Percentiles rank a stretch among this genome's conserved stretches.
phyloP scores from a whole-genome alignment of 306 rosid species.

The Malus fusca region DNA sequence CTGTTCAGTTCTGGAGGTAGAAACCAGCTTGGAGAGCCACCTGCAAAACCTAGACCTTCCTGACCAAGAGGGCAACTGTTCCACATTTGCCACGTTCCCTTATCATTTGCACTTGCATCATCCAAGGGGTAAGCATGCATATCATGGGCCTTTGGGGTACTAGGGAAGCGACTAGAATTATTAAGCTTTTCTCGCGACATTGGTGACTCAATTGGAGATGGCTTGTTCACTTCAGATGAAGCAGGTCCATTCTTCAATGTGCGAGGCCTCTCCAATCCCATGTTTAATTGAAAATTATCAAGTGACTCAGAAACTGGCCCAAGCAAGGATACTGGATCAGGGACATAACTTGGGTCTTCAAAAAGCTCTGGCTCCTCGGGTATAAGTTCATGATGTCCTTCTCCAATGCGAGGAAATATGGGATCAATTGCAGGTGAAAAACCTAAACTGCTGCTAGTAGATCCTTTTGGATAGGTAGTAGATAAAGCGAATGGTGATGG shows the following conservation, averaged over 20 bases:
- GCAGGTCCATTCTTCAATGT: constrained; percentile 46
- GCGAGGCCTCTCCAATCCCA: constrained; percentile 50
- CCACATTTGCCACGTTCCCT: constrained; percentile 99
- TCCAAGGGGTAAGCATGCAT: constrained; percentile 41
- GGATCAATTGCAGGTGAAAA: constrained; percentile 81
- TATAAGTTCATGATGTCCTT: constrained; percentile 44
- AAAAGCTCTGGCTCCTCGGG: constrained; percentile 80
- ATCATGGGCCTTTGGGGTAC: constrained; percentile 41
- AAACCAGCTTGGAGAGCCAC: constrained; percentile 85
- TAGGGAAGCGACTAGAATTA: constrained; percentile 44
- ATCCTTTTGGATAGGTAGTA: constrained; percentile 42
- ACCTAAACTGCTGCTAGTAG: constrained; percentile 63
- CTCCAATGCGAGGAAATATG: constrained; percentile 51
- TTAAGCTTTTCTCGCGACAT: constrained; percentile 76
- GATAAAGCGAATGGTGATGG: constrained; percentile 76
- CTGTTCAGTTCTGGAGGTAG: constrained; percentile 51
- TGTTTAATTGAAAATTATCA: constrained; percentile 76
- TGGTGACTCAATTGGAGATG: constrained; percentile 91
- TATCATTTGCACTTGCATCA: constrained; percentile 48
- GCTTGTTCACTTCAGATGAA: constrained; percentile 64
- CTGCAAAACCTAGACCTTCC: constrained; percentile 81
- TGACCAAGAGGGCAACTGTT: constrained; percentile 77
- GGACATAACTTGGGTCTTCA: constrained; percentile 94
- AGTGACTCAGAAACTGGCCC: constrained; percentile 98
- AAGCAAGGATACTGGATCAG: constrained; percentile 75